phyloP scores from a whole-genome alignment of 768 basidiomycete species.

The Ramaria sp. region DNA sequence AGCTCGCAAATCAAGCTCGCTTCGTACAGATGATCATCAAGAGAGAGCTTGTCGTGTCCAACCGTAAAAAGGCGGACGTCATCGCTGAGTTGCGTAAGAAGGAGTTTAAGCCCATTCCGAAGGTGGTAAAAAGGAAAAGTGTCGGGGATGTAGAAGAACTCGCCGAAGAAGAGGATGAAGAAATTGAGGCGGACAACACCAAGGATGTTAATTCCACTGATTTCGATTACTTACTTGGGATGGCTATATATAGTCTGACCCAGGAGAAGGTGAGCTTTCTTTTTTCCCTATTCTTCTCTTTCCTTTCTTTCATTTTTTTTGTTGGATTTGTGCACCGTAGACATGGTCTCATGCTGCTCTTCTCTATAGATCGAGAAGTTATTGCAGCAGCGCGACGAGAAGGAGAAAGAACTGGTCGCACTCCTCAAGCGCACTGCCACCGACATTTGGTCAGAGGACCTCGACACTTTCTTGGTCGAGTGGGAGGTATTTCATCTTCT shows the following conservation, averaged over 20 bases:
- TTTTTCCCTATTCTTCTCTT: background rate
- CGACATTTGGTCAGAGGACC: slow-evolving; percentile 82
- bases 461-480: slow-evolving; percentile 71
- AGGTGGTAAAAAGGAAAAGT: slow-evolving; percentile 54
- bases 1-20: slow-evolving; percentile 86
- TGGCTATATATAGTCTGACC: slow-evolving; percentile 94
- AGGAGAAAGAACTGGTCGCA: slow-evolving; percentile 69
- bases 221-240: slow-evolving; percentile 88
- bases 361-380: slow-evolving; percentile 71
- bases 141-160: slow-evolving; percentile 54
- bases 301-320: too few relatives aligned
- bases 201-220: slow-evolving; percentile 38
- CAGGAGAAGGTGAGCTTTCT: slow-evolving; percentile 61
- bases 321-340: too few relatives aligned
- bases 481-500: slow-evolving; percentile 59
- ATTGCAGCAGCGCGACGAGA: slow-evolving; percentile 64
- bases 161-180: slow-evolving; percentile 42
- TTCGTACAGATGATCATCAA: slow-evolving; percentile 95
- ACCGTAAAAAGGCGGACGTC: slow-evolving; percentile 82
- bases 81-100: slow-evolving; percentile 72
- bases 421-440: slow-evolving; percentile 72
- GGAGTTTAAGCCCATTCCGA: slow-evolving; percentile 89
- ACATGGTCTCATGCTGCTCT: background rate
- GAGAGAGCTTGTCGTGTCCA: slow-evolving; percentile 69
- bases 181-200: slow-evolving; percentile 36